Evolutionary conservation across 164 flowering plant genomes (phyloP), one percentile per base, ranked within the genome.

Genomic region (Magnolia officinalis): DNA sequence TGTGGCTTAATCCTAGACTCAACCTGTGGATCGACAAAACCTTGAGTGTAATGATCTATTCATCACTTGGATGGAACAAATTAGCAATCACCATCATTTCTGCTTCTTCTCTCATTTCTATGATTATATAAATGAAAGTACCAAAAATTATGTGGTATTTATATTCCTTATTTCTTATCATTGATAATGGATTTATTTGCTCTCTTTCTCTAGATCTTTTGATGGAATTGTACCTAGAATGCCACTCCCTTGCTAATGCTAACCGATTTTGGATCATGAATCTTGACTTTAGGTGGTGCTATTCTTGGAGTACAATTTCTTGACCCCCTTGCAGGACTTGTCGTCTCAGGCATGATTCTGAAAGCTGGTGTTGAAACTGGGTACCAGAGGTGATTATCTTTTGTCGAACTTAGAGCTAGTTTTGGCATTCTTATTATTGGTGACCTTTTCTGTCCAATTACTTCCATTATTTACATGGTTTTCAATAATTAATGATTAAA

Each of bases 351-450:
- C 76, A 88, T 92, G 98, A 94, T 94, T 74, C 83, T 96, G 21
- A 96, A 92, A 85, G 99, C 97, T 81, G 99, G 99, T 75, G 77
- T 92, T 75, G 88, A 90, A 85, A 83, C 90, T 81, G 99, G 99
- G 9, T 86, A 91, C 75, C 90, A 92, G 80, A 96, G 99, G 99
- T 92, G 76, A 13, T 74, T 61, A 61, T 72, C 14, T 24, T 31
- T 45, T 72, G 31, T 66, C 69, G 4, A 10, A 14, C 4, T 66
- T 55, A 55, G 61, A 24, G 6, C 5, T 66, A 23, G 10, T 24
- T 66, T 9, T 66, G 13, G 45, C 68, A 20, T 65, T 65, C 21
- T 21, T 20, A 65, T 9, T 4, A 9, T 11, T n/a, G 3, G 29
- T 65, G 26, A 20, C 20, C 20, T 6, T 61, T 61, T 65, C 24